phyloP scores from a whole-genome alignment of 164 flowering plant genomes.

The Sextonia rubra region DNA sequence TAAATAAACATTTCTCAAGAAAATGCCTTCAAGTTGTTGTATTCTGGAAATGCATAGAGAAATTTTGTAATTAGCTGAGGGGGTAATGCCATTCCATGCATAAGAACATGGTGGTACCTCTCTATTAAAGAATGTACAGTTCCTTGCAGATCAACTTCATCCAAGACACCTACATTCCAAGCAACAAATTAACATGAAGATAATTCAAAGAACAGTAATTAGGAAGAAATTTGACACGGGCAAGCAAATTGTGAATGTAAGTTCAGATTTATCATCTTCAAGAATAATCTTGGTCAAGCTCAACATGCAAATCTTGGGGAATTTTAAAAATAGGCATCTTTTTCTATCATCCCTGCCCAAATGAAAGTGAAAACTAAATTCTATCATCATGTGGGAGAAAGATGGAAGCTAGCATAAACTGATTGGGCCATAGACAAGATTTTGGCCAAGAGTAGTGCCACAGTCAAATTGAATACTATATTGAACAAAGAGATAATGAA shows the following conservation, averaged over 20 bases:
- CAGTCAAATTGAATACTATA: too few species aligned
- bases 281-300: background rate
- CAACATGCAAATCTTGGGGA: background rate
- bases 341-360: background rate
- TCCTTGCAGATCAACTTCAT: slow-evolving; percentile 39
- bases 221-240: background rate
- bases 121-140: slow-evolving; percentile 35
- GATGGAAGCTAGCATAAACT: background rate
- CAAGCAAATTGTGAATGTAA: background rate
- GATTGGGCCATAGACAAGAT: background rate
- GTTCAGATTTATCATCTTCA: background rate
- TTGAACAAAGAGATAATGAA: background rate
- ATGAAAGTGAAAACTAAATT: background rate
- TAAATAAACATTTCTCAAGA: slow-evolving; percentile 18
- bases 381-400: background rate
- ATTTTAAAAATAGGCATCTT: background rate
- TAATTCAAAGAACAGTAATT: background rate
- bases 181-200: background rate
- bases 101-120: slow-evolving; percentile 35
- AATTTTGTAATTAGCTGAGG: slow-evolving; percentile 34
- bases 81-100: slow-evolving; percentile 24
- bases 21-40: slow-evolving; percentile 6
- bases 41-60: slow-evolving; percentile 42
- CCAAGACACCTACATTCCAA: slow-evolving; percentile 41
- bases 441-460: background rate